Conservation (phyloP, 805 yeast genomes). For the Candida nitratophila region DNA sequence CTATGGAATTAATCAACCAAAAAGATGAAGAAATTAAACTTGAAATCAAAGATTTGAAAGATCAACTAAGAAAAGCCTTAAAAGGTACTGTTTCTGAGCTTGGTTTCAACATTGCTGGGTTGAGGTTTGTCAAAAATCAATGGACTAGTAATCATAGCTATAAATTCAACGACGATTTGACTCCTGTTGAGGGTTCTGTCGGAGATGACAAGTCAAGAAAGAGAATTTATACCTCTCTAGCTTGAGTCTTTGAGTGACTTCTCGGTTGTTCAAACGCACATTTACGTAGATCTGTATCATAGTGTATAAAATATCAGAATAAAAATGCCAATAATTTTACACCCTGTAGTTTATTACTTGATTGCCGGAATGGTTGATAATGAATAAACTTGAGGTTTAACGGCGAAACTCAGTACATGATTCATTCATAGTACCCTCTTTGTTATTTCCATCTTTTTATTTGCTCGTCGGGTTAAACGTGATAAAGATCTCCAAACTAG, state of each 20-base stretch:
- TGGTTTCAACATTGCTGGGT: slow-evolving; percentile 82
- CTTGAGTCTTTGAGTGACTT: slow-evolving; percentile 9
- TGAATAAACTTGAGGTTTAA: no score
- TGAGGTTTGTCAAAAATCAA: slow-evolving; percentile 63
- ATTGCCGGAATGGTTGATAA: no score
- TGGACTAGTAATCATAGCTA: slow-evolving; percentile 74
- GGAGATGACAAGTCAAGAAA: slow-evolving; percentile 51
- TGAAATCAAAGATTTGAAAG: slow-evolving; percentile 58
- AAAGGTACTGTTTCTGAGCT: slow-evolving; percentile 46
- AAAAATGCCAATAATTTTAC: no score
- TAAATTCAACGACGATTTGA: slow-evolving; percentile 50
- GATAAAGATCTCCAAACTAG: no score
- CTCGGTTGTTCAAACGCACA: not conserved
- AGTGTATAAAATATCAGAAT: no score
- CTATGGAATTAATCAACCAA: slow-evolving; percentile 70
- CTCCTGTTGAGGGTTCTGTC: not conserved
- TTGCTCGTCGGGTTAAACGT: no score
- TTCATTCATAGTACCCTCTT: no score
- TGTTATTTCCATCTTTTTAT: no score
- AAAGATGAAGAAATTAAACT: slow-evolving; percentile 56
- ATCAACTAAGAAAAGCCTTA: slow-evolving; percentile 52
- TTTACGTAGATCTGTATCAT: no score
- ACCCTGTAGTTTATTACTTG: no score
- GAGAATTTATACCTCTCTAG: slow-evolving; percentile 49
- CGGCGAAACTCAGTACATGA: no score